phyloP scores from a whole-genome alignment of 495 filamentous ascomycete species.

The Penicillium silybi region DNA sequence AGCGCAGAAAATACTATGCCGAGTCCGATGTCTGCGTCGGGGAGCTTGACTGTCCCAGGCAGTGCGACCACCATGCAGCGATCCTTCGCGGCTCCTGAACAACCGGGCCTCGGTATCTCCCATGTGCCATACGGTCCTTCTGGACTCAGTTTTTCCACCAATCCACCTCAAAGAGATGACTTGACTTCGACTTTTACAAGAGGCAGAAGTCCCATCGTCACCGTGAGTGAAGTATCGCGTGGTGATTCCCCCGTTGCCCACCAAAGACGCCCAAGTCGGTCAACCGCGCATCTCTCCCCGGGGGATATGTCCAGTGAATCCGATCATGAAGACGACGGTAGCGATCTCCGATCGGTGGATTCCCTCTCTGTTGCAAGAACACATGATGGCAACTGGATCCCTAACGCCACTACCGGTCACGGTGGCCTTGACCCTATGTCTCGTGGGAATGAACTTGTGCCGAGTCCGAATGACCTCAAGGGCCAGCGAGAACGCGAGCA shows the following conservation, averaged over 20 bases:
- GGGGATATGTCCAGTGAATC: constrained; percentile 25
- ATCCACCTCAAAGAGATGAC: constrained; percentile 16
- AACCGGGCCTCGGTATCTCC: constrained; percentile 8
- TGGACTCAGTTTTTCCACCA: constrained; percentile 19
- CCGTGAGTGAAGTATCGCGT: constrained; percentile 40
- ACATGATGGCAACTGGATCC: constrained; percentile 33
- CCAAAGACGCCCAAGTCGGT: constrained; percentile 32
- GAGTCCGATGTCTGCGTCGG: constrained; percentile 4
- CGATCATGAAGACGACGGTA: constrained; percentile 25
- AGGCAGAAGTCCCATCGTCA: constrained; percentile 45
- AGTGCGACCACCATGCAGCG: background rate
- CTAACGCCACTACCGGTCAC: constrained; percentile 25
- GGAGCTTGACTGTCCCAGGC: background rate
- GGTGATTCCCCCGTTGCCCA: constrained; percentile 44
- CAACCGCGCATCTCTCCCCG: constrained; percentile 40
- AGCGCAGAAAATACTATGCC: constrained; percentile 11
- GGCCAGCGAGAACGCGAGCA: constrained; percentile 34
- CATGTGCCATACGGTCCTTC: constrained; percentile 8
- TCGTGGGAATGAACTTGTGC: constrained; percentile 36
- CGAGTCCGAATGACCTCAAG: constrained; percentile 45
- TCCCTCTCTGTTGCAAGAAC: constrained; percentile 21
- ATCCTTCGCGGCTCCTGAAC: background rate
- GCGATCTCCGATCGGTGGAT: constrained; percentile 14
- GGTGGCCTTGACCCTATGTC: constrained; percentile 39
- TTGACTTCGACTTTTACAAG: constrained; percentile 20